Conservation (phyloP, 73 alveolate species). For the Effrenium voratum region DNA sequence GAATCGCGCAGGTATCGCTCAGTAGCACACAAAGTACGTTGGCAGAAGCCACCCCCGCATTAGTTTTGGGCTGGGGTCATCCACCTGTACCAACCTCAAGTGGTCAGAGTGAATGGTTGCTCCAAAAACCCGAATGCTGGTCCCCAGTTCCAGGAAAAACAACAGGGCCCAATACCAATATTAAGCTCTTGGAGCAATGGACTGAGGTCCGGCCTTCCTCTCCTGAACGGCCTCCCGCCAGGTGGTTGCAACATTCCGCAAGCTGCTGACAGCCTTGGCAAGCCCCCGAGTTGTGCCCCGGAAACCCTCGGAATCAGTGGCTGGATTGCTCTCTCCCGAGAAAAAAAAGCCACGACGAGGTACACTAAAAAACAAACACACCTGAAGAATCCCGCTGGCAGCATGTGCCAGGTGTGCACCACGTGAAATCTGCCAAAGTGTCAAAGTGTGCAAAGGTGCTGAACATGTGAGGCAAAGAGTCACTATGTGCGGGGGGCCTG, state of each 20-base stretch:
- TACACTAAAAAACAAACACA: too few relatives aligned
- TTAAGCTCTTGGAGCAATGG: background rate
- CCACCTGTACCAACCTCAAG: background rate
- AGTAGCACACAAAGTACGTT: background rate
- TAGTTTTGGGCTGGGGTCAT: background rate
- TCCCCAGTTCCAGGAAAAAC: background rate
- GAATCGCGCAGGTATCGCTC: too few relatives aligned
- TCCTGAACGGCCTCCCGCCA: conserved; percentile 51
- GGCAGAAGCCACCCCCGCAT: background rate
- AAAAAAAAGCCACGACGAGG: too few relatives aligned
- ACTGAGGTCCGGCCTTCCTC: background rate
- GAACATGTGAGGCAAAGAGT: too few relatives aligned
- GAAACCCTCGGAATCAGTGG: too few relatives aligned
- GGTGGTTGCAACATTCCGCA: conserved; percentile 5
- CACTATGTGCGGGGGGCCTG: too few relatives aligned
- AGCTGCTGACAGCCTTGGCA: conserved; percentile 40
- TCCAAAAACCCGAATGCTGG: background rate
- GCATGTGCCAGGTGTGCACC: too few relatives aligned
- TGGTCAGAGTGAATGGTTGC: background rate
- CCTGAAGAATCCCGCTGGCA: too few relatives aligned
- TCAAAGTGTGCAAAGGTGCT: too few relatives aligned
- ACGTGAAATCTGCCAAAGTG: too few relatives aligned
- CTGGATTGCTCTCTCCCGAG: too few relatives aligned
- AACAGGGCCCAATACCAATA: background rate
- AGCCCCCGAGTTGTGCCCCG: too few relatives aligned